Base-by-base conservation (phyloP, 2,329 filamentous ascomycete genomes). In the Scedosporium boydii region DNA sequence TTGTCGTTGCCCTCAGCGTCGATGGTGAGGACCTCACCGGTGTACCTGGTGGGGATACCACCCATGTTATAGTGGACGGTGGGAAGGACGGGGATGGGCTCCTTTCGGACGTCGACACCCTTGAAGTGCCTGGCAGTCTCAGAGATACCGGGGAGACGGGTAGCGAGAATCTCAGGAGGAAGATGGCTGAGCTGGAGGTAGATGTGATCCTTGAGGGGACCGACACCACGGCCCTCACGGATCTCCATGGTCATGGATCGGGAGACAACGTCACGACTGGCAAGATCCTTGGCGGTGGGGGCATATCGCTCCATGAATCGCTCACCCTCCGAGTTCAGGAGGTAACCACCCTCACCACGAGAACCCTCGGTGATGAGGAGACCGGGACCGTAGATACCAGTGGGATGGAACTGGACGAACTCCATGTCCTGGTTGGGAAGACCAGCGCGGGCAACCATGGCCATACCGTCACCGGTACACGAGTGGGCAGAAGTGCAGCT, bases 41-140 rank as follows among this genome's bases (percentile, higher is more conserved):
- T 97, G 84, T 96, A 98, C 73, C 91, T 91, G 68, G 95, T 98
- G 60, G 93, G 93, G 69, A 99, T 97, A 84, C 95, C 93, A 78
- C 93, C 93, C 95, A 98, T 99, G 85, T 97, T 97, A 85, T 99
- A 99, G 83, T 99, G 93, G 68, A 97, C 93, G 55, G 93, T 98
- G 63, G 93, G 93, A 66, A 98, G 83, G 68, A 98, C 93, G 65
- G 93, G 93, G 69, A 98, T 98, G 67, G 93, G 93, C 79, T 97
- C 90, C 82, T 96, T 97, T 73, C 87, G 89, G 69, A 99, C 93
- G 76, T 99, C 95, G 70, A 99, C 93, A 79, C 95, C 93, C 64
- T 93, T 85, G 78, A 99, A 99, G 72, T 98, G 98, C 69, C 91
- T 92, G 61, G 93, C 95, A 41, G 95, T 99, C 83, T 99, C 95